A percentile compares a stretch with the other conserved stretches of the same genome.
Conservation (phyloP, 371 early-diverging fungal genomes). For the Actinomortierella wolfii region DNA sequence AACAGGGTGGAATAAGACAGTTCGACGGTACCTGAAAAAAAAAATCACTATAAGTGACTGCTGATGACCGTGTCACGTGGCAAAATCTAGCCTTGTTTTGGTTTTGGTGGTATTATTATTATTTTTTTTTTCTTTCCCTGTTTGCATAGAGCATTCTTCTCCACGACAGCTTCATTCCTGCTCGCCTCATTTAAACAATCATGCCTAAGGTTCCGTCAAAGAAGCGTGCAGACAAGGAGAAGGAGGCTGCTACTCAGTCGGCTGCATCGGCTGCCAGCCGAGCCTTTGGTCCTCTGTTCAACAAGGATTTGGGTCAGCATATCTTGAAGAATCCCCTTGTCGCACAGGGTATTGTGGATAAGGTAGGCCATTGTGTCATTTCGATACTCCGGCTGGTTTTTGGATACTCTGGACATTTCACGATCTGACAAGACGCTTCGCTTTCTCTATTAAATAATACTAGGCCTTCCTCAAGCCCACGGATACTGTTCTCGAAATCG, state of each 20-base stretch:
- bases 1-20: too few species aligned
- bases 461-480: conserved; percentile 91
- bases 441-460: background rate
- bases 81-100: too few species aligned
- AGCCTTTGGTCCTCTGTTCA: conserved; percentile 89
- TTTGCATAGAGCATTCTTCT: too few species aligned
- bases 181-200: background rate
- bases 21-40: too few species aligned
- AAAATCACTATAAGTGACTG: too few species aligned
- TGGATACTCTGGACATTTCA: background rate
- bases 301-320: conserved; percentile 99
- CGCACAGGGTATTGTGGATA: conserved; percentile 97
- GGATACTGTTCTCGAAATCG: conserved; percentile 98
- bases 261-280: conserved; percentile 48
- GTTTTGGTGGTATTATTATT: too few species aligned
- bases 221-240: conserved; percentile 25
- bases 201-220: conserved; percentile 39
- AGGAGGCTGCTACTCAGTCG: conserved; percentile 25
- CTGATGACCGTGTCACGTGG: too few species aligned
- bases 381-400: background rate
- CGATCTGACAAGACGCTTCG: background rate
- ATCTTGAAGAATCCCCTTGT: conserved; percentile 99
- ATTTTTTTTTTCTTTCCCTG: too few species aligned
- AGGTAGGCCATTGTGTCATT: conserved; percentile 60
- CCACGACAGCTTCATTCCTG: too few species aligned